Evolutionary conservation across 2,329 filamentous ascomycete species (phyloP).

Genomic region (Pseudofabraea citricarpa): DNA sequence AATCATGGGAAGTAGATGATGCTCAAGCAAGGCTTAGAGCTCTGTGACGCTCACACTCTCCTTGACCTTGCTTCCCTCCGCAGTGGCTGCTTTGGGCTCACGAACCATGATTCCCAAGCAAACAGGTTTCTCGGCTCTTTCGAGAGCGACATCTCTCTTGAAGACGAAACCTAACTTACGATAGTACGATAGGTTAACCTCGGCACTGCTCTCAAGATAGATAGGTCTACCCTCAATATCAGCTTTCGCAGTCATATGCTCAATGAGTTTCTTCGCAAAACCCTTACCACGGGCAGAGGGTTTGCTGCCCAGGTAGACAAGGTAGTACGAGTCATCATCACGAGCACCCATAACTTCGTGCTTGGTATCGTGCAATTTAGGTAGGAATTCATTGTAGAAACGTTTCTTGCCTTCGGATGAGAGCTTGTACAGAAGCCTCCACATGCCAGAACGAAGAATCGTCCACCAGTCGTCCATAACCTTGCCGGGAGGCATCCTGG

Average conservation of each 20-base stretch:
- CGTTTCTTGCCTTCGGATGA: constrained; percentile 66
- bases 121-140: constrained; percentile 53
- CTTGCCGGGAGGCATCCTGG: constrained; percentile 69
- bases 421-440: constrained; percentile 71
- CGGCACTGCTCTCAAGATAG: constrained; percentile 75
- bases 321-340: constrained; percentile 69
- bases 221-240: constrained; percentile 63
- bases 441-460: constrained; percentile 69
- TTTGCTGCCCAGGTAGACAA: constrained; percentile 78
- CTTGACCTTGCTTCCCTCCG: constrained; percentile 41
- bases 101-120: constrained; percentile 77
- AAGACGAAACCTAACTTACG: constrained; percentile 68
- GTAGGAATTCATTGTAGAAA: constrained; percentile 74
- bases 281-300: constrained; percentile 66
- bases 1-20: too few species aligned
- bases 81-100: constrained; percentile 45
- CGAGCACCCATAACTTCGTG: constrained; percentile 60
- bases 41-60: constrained; percentile 21
- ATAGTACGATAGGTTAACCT: constrained; percentile 66
- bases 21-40: too few species aligned
- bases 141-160: constrained; percentile 58
- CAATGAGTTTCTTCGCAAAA: constrained; percentile 66
- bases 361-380: constrained; percentile 70
- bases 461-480: constrained; percentile 71
- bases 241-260: constrained; percentile 63